phyloP scores from a whole-genome alignment of 192 early-diverging fungal species.

The Thoreauomyces humboldtii region DNA sequence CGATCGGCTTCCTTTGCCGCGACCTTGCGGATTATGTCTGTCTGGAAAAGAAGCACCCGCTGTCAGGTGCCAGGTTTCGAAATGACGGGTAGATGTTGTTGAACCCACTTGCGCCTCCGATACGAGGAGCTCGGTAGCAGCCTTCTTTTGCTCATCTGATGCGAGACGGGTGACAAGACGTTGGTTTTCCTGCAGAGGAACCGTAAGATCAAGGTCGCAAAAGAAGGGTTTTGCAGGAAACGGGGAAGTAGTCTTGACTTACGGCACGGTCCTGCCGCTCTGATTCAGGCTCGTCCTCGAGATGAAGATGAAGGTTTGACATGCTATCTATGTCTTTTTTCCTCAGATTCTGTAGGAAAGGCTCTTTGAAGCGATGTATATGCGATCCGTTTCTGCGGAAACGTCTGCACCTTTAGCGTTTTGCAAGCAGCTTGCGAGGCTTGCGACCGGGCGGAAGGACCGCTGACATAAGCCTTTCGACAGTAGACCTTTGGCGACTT shows the following conservation, averaged over 20 bases:
- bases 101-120: conserved; percentile 19
- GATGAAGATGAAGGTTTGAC: too few species aligned
- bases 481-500: too few species aligned
- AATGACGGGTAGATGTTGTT: background rate
- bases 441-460: too few species aligned
- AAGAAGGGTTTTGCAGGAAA: background rate
- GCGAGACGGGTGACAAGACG: background rate
- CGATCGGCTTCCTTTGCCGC: conserved; percentile 23
- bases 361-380: too few species aligned
- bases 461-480: too few species aligned
- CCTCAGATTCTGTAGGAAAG: too few species aligned
- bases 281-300: background rate
- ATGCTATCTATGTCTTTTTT: too few species aligned
- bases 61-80: background rate
- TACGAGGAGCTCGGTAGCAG: conserved; percentile 5
- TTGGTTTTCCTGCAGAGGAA: background rate
- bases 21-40: conserved; percentile 12
- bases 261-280: conserved; percentile 1
- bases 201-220: background rate
- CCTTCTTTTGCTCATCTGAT: conserved; percentile 9
- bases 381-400: too few species aligned
- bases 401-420: too few species aligned
- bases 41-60: too few species aligned
- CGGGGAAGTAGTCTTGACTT: background rate
- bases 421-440: too few species aligned